phyloP scores from a whole-genome alignment of 2,329 filamentous ascomycete species.

The Berkeleyomyces rouxiae region DNA sequence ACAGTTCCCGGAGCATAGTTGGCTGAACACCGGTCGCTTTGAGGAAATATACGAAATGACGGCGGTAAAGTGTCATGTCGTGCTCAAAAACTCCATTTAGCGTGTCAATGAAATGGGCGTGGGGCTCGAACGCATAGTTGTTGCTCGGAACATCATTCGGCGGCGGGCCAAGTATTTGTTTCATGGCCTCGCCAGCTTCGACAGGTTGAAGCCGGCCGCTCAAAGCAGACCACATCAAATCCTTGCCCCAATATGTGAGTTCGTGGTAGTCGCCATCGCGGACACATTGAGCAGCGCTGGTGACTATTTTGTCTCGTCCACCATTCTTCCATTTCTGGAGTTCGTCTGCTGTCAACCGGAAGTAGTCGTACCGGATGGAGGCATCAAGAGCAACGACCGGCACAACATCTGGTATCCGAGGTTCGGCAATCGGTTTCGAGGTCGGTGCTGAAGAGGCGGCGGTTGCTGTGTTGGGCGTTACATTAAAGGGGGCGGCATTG shows the following conservation, averaged over 20 bases:
- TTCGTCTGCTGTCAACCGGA: slow-evolving; percentile 49
- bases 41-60: slow-evolving; percentile 48
- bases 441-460: not conserved
- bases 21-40: slow-evolving; percentile 56
- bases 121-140: slow-evolving; percentile 39
- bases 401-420: not conserved
- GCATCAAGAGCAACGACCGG: slow-evolving; percentile 4
- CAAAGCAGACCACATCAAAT: slow-evolving; percentile 61
- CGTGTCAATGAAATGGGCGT: slow-evolving; percentile 65
- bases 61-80: slow-evolving; percentile 36
- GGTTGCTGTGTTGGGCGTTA: not conserved
- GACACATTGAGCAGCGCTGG: slow-evolving; percentile 46
- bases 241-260: slow-evolving; percentile 62
- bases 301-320: slow-evolving; percentile 51
- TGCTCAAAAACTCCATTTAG: slow-evolving; percentile 63
- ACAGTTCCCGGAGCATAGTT: slow-evolving; percentile 56
- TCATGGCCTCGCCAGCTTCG: slow-evolving; percentile 57
- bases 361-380: slow-evolving; percentile 6
- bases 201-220: slow-evolving; percentile 48
- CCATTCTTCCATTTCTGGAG: slow-evolving; percentile 49
- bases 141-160: slow-evolving; percentile 31
- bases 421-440: not conserved
- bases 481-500: slow-evolving; percentile 4
- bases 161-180: slow-evolving; percentile 51
- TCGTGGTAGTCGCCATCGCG: slow-evolving; percentile 50